phyloP scores from a whole-genome alignment of 2,329 filamentous ascomycete genomes.

The Arthrobotrys musiformis region DNA sequence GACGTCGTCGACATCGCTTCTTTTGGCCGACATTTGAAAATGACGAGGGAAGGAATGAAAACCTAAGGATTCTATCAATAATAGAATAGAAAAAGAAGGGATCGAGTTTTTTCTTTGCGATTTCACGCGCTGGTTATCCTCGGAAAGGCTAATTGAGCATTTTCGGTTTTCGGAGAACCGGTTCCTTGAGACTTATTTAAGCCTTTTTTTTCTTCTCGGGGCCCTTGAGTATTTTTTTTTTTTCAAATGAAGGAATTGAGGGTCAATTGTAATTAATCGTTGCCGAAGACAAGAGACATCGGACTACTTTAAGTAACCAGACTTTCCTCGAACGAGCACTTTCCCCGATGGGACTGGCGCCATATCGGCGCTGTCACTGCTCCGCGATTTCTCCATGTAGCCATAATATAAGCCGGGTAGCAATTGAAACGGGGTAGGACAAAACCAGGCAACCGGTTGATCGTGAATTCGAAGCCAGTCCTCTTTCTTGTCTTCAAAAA shows the following conservation, averaged over 20 bases:
- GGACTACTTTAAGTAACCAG: background rate
- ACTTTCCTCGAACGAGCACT: slow-evolving; percentile 12
- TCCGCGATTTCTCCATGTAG: slow-evolving; percentile 30
- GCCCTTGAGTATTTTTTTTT: background rate
- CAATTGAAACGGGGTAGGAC: background rate
- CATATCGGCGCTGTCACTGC: slow-evolving; percentile 20
- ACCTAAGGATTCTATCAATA: background rate
- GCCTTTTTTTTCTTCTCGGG: background rate
- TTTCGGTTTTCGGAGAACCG: slow-evolving; percentile 5
- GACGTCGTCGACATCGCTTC: slow-evolving; percentile 25
- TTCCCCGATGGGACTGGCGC: slow-evolving; percentile 7
- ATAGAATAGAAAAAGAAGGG: background rate
- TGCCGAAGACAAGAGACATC: background rate
- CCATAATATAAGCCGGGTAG: too few relatives aligned
- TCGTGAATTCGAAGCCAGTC: slow-evolving; percentile 1
- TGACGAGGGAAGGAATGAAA: background rate
- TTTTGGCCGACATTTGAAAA: slow-evolving; percentile 31
- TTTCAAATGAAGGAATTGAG: background rate
- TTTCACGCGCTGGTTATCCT: background rate
- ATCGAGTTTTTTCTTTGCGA: background rate
- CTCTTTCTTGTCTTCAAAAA: background rate
- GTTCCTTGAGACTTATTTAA: slow-evolving; percentile 22
- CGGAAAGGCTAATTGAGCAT: slow-evolving; percentile 3
- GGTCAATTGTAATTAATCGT: too few relatives aligned
- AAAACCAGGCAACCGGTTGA: slow-evolving; percentile 7